Evolutionary conservation across 139 green algal species (phyloP).

Genomic region (Limnomonas spitsbergensis): DNA sequence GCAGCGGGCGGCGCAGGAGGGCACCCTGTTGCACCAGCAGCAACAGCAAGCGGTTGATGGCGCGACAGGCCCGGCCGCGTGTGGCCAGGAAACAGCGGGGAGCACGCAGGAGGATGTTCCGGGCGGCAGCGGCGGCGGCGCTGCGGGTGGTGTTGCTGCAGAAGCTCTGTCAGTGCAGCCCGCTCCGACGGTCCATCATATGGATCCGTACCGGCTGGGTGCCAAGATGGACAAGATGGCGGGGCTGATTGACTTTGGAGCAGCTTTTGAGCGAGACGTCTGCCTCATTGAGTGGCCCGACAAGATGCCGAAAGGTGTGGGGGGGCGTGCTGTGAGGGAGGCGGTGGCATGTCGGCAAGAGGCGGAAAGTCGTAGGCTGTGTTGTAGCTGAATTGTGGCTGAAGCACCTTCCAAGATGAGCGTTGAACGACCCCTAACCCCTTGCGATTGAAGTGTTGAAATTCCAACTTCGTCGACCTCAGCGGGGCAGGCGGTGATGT

Average conservation of each 20-base stretch:
- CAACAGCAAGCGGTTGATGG: no score
- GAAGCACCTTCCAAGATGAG: no score
- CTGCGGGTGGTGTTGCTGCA: background rate
- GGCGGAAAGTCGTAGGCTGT: no score
- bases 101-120: background rate
- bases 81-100: background rate
- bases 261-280: constrained; percentile 37
- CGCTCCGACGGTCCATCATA: constrained; percentile 38
- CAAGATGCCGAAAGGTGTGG: constrained; percentile 42
- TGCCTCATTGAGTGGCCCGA: constrained; percentile 57
- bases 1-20: background rate
- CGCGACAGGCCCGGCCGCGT: no score
- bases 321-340: constrained; percentile 15
- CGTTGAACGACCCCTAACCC: no score
- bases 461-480: no score
- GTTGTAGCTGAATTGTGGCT: no score
- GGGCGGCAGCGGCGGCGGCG: background rate
- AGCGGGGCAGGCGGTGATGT: no score
- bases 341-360: background rate
- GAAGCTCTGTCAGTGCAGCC: background rate
- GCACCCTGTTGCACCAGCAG: no score
- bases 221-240: constrained; percentile 48
- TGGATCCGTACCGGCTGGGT: constrained; percentile 55
- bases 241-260: constrained; percentile 45
- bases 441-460: no score